Base-by-base conservation (phyloP, 2,329 filamentous ascomycete genomes). In the Sporothrix pallida region DNA sequence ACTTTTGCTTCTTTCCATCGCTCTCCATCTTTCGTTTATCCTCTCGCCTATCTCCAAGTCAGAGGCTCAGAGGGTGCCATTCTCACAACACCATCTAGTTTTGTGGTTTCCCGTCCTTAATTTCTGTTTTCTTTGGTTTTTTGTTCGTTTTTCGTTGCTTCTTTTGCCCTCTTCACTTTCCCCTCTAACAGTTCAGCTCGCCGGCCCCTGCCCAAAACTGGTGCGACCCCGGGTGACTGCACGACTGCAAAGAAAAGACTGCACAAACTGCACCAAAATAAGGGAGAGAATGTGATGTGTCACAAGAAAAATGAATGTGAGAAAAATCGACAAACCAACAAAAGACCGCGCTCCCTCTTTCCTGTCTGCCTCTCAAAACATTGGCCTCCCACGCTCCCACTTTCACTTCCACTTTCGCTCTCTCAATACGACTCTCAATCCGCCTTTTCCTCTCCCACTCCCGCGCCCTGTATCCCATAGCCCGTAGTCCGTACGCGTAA, bases 281-380 rank as follows among this genome's bases (percentile, higher is more conserved):
- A 23, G 15, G 26, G 26, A 56, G 70, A 54, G 70, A 71, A 67
- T 58, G 37, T 72, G 71, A 72, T 72, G 71, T 72, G 48, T 72
- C 71, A 72, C 71, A 67, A 65, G 54, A 62, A 44, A 62, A 26
- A 42, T 37, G 26, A 50, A 26, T 37, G 31, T 6, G 23, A 31
- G 42, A 15, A 50, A 20, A 68, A 52, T 17, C 8, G 46, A 12
- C 7, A n/a, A 52, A 52, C 20, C 7, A n/a, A 20, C 15, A 20
- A 15, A 20, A 37, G 17, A 44, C 31, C 23, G 26, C 44, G 17
- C 17, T 37, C 9, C 60, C 60, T 44, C 37, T 37, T 37, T 37
- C 31, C 31, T 37, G 31, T 37, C 31, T 37, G 31, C 31, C 31
- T 12, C 20, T 26, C 42, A 26, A 26, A 20, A 48, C 42, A 10